These are phyloP conservation scores for Benincasa hispida DNA, from an alignment of 306 rosid genomes.

Conservation along the genomic window DNA sequence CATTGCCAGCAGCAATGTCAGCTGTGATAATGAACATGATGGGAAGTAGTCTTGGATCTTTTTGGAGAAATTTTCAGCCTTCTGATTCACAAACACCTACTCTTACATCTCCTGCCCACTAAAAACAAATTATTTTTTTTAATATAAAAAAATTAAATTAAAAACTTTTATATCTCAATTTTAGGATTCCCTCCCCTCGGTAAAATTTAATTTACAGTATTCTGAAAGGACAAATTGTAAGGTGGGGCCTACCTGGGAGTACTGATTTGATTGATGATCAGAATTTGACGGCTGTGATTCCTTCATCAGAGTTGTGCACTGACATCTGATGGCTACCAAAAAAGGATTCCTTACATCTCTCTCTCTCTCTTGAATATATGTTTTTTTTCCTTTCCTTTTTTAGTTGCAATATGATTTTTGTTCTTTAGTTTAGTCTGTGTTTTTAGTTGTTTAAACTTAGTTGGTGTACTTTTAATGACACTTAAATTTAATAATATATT, in stretches of 20 bases:
- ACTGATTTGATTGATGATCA: neutral
- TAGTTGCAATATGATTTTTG: no score
- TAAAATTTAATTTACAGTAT: no score
- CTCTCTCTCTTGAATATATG: neutral
- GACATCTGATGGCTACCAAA: neutral
- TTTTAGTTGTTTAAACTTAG: no score
- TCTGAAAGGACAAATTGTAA: no score
- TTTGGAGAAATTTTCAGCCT: slow-evolving; percentile 22
- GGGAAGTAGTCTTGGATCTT: slow-evolving; percentile 25
- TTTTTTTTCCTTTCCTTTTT: no score
- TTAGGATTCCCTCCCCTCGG: neutral
- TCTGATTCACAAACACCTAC: neutral
- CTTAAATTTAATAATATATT: no score
- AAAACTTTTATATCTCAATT: no score
- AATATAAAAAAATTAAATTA: no score
- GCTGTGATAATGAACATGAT: slow-evolving; percentile 36
- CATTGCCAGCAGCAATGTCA: slow-evolving; percentile 26
- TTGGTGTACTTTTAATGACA: no score
- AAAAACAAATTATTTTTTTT: no score
- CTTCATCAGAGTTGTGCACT: neutral
- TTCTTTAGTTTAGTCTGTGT: no score
- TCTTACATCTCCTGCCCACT: neutral
- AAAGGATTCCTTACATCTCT: neutral
- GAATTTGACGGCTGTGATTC: neutral
- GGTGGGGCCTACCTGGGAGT: neutral